phyloP scores from a whole-genome alignment of 805 yeast genomes.

The Hanseniaspora osmophila region DNA sequence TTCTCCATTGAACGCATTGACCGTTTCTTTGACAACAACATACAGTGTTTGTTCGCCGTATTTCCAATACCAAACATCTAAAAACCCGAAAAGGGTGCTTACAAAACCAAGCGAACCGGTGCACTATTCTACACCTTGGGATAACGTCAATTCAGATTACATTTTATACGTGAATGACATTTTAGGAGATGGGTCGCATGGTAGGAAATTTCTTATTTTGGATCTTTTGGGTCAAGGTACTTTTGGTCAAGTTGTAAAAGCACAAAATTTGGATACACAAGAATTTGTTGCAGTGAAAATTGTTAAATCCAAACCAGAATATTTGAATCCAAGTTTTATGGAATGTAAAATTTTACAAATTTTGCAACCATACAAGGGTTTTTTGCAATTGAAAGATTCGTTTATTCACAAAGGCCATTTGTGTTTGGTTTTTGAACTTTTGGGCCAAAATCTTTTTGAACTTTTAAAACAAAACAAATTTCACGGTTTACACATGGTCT shows the following conservation, averaged over 20 bases:
- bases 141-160: constrained; percentile 80
- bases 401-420: constrained; percentile 86
- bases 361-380: constrained; percentile 60
- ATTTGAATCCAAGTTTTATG: constrained; percentile 77
- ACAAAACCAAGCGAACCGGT: constrained; percentile 81
- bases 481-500: constrained; percentile 69
- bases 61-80: constrained; percentile 67
- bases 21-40: constrained; percentile 63
- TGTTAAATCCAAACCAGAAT: constrained; percentile 82
- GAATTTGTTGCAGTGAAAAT: constrained; percentile 90
- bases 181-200: constrained; percentile 42
- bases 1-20: constrained; percentile 71
- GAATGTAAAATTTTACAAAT: constrained; percentile 81
- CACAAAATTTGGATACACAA: constrained; percentile 56
- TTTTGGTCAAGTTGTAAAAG: constrained; percentile 94
- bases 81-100: constrained; percentile 81
- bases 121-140: constrained; percentile 64
- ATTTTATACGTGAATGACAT: constrained; percentile 90
- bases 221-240: constrained; percentile 94
- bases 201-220: constrained; percentile 54
- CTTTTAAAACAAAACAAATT: constrained; percentile 84
- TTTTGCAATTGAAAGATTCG: constrained; percentile 69
- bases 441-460: constrained; percentile 81
- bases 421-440: constrained; percentile 81
- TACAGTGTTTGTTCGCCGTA: constrained; percentile 75